Percentiles rank a stretch among this genome's conserved stretches.
phyloP scores from a whole-genome alignment of 106 monocot species.

The Dendrobium officinale region DNA sequence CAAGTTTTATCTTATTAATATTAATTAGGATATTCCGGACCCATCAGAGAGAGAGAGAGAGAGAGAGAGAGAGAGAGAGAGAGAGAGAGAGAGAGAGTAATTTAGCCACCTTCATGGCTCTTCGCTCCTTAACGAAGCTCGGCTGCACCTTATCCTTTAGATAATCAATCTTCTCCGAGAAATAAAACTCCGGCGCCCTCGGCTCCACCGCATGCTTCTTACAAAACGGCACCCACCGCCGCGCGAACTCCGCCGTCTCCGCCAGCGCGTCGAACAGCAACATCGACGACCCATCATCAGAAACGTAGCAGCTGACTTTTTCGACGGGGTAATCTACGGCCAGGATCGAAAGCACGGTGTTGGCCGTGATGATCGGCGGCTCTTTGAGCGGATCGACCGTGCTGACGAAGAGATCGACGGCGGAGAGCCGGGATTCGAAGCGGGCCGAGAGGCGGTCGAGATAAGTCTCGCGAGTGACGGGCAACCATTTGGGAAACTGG shows the following conservation, averaged over 20 bases:
- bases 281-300: conserved; percentile 95
- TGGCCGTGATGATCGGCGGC: conserved; percentile 93
- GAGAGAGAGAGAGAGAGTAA: no score
- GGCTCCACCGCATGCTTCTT: conserved; percentile 80
- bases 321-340: conserved; percentile 85
- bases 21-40: no score
- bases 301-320: conserved; percentile 87
- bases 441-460: conserved; percentile 82
- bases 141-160: conserved; percentile 95
- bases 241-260: conserved; percentile 88
- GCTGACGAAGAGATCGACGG: conserved; percentile 91
- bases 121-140: conserved; percentile 81
- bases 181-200: conserved; percentile 87
- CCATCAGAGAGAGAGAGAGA: neutral
- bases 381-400: conserved; percentile 93
- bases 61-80: no score
- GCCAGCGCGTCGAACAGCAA: conserved; percentile 74
- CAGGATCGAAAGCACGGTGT: conserved; percentile 89
- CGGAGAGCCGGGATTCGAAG: conserved; percentile 56
- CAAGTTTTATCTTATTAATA: no score
- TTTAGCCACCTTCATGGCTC: conserved; percentile 76
- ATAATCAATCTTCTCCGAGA: conserved; percentile 94
- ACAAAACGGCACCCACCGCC: conserved; percentile 93
- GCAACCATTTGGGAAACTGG: conserved; percentile 95
- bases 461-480: conserved; percentile 76